These are phyloP conservation scores for Ailanthus altissimus DNA, from an alignment of 345 rosid genomes.

Conservation along the genomic window DNA sequence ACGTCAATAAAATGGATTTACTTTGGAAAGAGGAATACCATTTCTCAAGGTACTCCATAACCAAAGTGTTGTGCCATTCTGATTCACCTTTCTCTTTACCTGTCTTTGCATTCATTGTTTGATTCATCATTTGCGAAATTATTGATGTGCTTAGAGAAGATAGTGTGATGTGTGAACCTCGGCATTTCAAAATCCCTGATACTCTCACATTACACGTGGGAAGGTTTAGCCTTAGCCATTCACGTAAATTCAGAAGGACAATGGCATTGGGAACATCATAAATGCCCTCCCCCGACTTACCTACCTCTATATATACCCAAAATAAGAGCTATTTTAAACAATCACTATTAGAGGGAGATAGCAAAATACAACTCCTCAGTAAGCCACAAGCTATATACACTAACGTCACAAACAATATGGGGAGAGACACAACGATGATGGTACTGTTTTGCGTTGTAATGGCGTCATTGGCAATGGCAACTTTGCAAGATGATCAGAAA, in stretches of 20 bases:
- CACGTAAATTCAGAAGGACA: neutral
- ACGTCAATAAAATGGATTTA: constrained; percentile 23
- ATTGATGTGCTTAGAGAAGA: too few species aligned
- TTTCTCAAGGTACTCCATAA: constrained; percentile 27
- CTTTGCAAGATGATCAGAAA: constrained; percentile 38
- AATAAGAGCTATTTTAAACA: neutral
- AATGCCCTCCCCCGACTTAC: neutral
- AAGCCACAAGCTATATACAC: neutral
- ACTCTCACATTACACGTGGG: too few species aligned
- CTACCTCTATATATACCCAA: neutral
- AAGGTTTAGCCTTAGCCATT: too few species aligned
- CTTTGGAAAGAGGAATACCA: constrained; percentile 31
- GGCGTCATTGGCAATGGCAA: constrained; percentile 24
- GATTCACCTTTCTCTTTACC: neutral
- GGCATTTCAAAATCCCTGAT: too few species aligned
- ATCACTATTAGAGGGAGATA: too few species aligned
- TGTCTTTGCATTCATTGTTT: neutral
- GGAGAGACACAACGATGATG: constrained; percentile 10
- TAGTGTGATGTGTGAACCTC: too few species aligned
- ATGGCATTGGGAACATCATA: neutral
- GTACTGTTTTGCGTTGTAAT: constrained; percentile 18
- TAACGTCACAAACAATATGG: constrained; percentile 5
- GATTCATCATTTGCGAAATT: neutral
- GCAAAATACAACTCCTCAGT: neutral
- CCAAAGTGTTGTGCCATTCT: too few species aligned